Base-by-base conservation (phyloP, 2,329 filamentous ascomycete genomes). In the Neofusicoccum ribis region DNA sequence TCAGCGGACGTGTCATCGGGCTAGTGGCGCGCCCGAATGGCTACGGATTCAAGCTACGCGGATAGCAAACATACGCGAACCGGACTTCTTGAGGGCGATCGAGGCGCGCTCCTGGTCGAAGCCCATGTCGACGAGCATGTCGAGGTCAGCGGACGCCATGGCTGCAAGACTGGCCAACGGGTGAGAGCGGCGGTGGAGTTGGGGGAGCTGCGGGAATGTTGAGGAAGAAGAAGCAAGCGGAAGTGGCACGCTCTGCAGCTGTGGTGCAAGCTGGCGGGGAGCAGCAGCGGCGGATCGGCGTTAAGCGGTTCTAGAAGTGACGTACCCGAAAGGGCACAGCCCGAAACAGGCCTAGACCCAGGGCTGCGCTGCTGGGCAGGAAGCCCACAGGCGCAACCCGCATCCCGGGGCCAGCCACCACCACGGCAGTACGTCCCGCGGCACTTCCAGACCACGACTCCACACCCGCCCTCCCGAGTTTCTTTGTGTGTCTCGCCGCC, bases 81-180 rank as follows among this genome's bases (percentile, higher is more conserved):
- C 92, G 12, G 88, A 86, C 74, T 91, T 92, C 80, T 94, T 92
- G 69, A 97, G 84, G 41, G 95, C 95, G 51, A 98, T 80, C 76
- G 93, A 86, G 52, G 92, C 89, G 69, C 91, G 89, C 73, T 92
- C 87, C 72, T 88, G 87, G 69, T 96, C 92, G 74, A 99, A 99
- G 78, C 87, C 87, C 87, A 89, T 89, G 66, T 87, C 86, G 71
- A 87, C 76, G 71, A 89, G 85, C 74, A 84, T 82, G 50, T 88
- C 83, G 43, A 88, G 79, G 73, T 89, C 87, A 65, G 83, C 46
- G 31, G 64, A 82, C 63, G 81, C 73, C 78, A 82, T 84, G 50
- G 27, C 75, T 70, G 49, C n/a, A 39, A 14, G 20, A 27, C 6
- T 41, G 12, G 59, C 15, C 20, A 44, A n/a, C 34, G 27, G 15